Percentiles rank a stretch among this genome's conserved stretches.
Evolutionary conservation across 1,139 yeast species (phyloP).

Genomic region (Candida neerlandica): DNA sequence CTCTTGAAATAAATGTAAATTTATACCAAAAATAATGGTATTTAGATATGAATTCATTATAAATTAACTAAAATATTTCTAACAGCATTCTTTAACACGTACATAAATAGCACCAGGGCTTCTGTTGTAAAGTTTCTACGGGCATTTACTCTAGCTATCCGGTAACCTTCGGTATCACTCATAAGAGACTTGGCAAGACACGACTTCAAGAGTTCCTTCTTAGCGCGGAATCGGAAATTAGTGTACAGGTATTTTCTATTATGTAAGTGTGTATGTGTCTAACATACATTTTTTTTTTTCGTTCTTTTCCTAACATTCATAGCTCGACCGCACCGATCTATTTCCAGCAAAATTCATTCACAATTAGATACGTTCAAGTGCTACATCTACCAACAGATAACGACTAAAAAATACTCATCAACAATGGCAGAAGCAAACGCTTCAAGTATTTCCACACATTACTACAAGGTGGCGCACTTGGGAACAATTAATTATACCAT

Average conservation of each 20-base stretch:
- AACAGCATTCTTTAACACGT: too few relatives aligned
- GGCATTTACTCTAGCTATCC: too few relatives aligned
- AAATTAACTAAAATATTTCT: too few relatives aligned
- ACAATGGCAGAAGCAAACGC: constrained; percentile 26
- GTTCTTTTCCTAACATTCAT: neutral
- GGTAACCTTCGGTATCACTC: too few relatives aligned
- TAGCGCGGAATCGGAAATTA: neutral
- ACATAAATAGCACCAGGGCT: too few relatives aligned
- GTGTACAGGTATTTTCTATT: neutral
- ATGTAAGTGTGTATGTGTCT: too few relatives aligned
- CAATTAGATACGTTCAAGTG: neutral
- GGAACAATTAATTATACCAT: constrained; percentile 36
- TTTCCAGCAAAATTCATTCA: neutral
- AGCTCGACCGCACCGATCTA: neutral
- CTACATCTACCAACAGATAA: neutral
- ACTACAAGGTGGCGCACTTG: constrained; percentile 45
- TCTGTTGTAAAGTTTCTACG: too few relatives aligned
- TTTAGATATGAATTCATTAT: too few relatives aligned
- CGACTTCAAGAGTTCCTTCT: neutral
- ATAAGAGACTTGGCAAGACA: neutral
- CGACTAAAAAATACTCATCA: neutral
- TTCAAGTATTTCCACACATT: constrained; percentile 38
- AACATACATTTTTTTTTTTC: neutral
- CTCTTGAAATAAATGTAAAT: too few relatives aligned
- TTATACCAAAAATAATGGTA: too few relatives aligned